Conservation (phyloP, 2,329 filamentous ascomycete genomes). For the Botrytis sinoallii region DNA sequence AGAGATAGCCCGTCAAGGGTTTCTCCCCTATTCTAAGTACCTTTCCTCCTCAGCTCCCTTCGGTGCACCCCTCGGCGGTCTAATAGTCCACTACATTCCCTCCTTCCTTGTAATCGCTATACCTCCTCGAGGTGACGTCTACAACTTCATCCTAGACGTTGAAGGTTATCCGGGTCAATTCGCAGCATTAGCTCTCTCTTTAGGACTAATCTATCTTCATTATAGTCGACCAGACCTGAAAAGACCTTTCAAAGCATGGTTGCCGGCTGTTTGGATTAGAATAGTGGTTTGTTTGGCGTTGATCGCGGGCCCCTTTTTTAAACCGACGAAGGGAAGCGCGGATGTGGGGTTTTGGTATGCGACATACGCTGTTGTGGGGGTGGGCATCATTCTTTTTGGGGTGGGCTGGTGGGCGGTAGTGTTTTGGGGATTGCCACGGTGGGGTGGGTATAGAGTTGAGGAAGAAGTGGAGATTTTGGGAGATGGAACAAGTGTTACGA, state of each 20-base stretch:
- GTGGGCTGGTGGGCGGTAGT: conserved; percentile 67
- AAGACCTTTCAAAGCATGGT: conserved; percentile 35
- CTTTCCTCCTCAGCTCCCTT: conserved; percentile 34
- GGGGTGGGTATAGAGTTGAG: conserved; percentile 59
- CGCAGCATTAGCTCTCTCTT: conserved; percentile 35
- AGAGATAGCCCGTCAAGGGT: conserved; percentile 48
- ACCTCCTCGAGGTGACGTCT: conserved; percentile 43
- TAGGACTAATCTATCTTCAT: conserved; percentile 47
- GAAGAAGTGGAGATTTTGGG: conserved; percentile 57
- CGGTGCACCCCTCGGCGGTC: conserved; percentile 37
- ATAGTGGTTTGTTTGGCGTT: conserved; percentile 35
- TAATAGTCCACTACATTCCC: conserved; percentile 59
- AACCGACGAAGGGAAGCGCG: conserved; percentile 42
- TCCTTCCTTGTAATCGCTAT: conserved; percentile 55
- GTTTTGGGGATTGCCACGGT: conserved; percentile 58
- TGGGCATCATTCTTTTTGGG: conserved; percentile 52
- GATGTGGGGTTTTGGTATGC: conserved; percentile 50
- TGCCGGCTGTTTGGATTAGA: conserved; percentile 35
- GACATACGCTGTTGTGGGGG: conserved; percentile 52
- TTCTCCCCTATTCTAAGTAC: conserved; percentile 44
- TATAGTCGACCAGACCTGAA: conserved; percentile 46
- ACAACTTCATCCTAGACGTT: conserved; percentile 41
- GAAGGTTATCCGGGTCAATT: conserved; percentile 47
- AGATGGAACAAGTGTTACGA: conserved; percentile 67
- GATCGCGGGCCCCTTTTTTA: conserved; percentile 40